These are phyloP conservation scores for Clarireedia homoeocarpa DNA, from an alignment of 2,329 filamentous ascomycete genomes.

Conservation along the genomic window DNA sequence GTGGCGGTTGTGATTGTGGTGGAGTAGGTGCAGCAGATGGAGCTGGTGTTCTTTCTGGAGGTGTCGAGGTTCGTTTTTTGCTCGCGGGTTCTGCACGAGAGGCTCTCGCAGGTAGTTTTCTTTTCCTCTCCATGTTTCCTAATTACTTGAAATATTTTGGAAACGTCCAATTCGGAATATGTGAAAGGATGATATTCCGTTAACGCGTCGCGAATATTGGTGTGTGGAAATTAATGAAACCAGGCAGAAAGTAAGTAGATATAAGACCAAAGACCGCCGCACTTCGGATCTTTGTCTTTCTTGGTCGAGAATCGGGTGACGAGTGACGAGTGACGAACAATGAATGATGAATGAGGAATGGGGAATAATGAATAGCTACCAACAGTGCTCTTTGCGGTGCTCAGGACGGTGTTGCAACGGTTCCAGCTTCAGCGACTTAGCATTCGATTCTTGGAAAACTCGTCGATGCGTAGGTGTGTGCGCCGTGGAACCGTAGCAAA, in stretches of 20 bases:
- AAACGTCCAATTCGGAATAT: not conserved
- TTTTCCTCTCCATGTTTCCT: constrained; percentile 53
- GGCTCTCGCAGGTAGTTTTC: constrained; percentile 55
- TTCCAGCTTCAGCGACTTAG: no score
- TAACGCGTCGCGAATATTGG: constrained; percentile 19
- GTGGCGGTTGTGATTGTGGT: constrained; percentile 16
- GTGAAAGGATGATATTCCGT: no score
- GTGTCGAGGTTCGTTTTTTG: constrained; percentile 51
- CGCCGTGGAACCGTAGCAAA: no score
- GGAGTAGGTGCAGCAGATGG: constrained; percentile 27
- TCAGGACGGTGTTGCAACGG: no score
- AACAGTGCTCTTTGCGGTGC: no score
- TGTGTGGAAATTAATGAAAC: not conserved
- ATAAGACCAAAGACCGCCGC: not conserved
- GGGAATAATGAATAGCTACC: no score
- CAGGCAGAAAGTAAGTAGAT: not conserved
- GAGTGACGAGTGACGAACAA: not conserved
- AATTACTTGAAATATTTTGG: constrained; percentile 1
- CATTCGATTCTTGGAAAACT: no score
- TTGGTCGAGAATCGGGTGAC: not conserved
- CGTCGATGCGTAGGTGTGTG: no score
- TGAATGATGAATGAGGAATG: no score
- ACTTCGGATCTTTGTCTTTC: not conserved
- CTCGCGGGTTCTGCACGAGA: constrained; percentile 49
- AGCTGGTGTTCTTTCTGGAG: constrained; percentile 44